Evolutionary conservation across 805 yeast genomes (phyloP).

Genomic region (Isabelozyma pseudorhagii): DNA sequence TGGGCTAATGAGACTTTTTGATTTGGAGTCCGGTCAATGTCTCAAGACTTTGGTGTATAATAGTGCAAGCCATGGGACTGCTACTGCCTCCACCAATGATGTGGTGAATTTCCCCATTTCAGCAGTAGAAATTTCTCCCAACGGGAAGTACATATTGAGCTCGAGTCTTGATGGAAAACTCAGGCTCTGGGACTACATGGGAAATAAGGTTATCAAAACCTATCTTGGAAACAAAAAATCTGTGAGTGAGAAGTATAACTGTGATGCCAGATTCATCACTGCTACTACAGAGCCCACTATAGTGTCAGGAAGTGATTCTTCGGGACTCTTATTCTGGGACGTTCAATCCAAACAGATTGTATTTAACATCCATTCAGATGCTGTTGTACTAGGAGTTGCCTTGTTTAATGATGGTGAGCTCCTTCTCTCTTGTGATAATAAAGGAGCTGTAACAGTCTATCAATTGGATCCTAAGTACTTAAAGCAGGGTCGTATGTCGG

Average conservation of each 20-base stretch:
- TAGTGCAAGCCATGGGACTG: conserved; percentile 53
- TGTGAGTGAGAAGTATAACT: conserved; percentile 50
- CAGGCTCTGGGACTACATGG: conserved; percentile 83
- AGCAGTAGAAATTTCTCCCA: conserved; percentile 70
- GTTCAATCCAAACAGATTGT: conserved; percentile 56
- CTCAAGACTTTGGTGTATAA: conserved; percentile 84
- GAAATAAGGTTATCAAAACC: conserved; percentile 76
- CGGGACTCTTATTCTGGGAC: conserved; percentile 61
- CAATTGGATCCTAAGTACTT: conserved; percentile 11
- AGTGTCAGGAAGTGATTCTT: conserved; percentile 60
- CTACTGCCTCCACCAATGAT: conserved; percentile 54
- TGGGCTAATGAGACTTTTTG: conserved; percentile 88
- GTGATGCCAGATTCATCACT: conserved; percentile 52
- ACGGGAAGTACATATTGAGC: conserved; percentile 74
- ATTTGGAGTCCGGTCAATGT: conserved; percentile 86
- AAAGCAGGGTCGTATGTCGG: neutral
- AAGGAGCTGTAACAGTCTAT: conserved; percentile 19
- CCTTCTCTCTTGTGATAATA: conserved; percentile 26
- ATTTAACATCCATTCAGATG: conserved; percentile 14
- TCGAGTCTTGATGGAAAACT: conserved; percentile 77
- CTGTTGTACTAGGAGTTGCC: conserved; percentile 44
- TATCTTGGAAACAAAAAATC: conserved; percentile 36
- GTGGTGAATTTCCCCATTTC: conserved; percentile 67
- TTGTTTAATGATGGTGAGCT: conserved; percentile 30
- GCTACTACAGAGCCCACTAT: conserved; percentile 35